Percentiles rank a stretch among this genome's conserved stretches.
Conservation (phyloP, 768 basidiomycete genomes). For the Boletus rex-veris region DNA sequence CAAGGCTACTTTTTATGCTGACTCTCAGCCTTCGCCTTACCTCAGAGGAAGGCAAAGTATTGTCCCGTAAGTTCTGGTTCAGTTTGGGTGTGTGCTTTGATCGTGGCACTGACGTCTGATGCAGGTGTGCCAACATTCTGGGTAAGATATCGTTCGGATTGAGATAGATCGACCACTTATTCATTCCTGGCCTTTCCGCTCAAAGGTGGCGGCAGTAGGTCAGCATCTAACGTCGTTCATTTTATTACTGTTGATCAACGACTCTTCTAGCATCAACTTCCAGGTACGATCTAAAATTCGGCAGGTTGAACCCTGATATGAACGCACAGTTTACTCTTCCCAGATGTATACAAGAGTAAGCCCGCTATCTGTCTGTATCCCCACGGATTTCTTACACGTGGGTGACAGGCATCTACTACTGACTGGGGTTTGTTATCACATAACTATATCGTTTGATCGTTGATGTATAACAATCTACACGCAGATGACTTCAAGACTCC, state of each 20-base stretch:
- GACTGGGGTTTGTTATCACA: constrained; percentile 53
- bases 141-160: constrained; percentile 31
- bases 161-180: background rate
- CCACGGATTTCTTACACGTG: background rate
- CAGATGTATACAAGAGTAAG: too few species aligned
- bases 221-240: too few species aligned
- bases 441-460: background rate
- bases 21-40: constrained; percentile 53
- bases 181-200: background rate
- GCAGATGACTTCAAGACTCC: constrained; percentile 70
- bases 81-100: background rate
- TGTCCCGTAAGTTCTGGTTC: constrained; percentile 51
- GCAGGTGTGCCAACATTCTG: constrained; percentile 63
- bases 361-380: too few species aligned
- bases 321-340: too few species aligned
- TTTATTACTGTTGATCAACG: too few species aligned
- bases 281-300: too few species aligned
- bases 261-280: too few species aligned
- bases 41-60: constrained; percentile 63
- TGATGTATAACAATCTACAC: background rate
- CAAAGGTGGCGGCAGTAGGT: too few species aligned
- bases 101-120: background rate
- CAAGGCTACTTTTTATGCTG: constrained; percentile 70
- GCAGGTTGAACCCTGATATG: too few species aligned
- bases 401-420: constrained; percentile 57